phyloP scores from a whole-genome alignment of 139 green algal species.

The Penium margaritaceum region DNA sequence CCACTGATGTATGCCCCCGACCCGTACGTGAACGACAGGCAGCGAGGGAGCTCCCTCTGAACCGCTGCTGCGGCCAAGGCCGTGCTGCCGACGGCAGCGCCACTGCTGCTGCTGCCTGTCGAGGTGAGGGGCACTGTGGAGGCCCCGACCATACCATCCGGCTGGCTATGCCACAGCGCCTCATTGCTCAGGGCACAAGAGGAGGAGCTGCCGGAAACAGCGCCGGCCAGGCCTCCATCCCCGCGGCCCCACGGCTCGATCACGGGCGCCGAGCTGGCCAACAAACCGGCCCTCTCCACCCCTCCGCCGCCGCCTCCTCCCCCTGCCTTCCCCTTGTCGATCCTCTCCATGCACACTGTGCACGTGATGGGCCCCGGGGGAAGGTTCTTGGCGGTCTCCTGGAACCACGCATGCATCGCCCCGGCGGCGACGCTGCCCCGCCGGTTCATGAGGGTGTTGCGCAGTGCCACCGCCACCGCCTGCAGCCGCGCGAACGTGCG shows the following conservation, averaged over 20 bases:
- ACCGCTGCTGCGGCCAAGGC: too few species aligned
- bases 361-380: constrained; percentile 1
- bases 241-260: neutral
- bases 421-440: neutral
- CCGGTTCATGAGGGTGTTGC: constrained; percentile 9
- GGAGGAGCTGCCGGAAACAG: too few species aligned
- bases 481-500: neutral
- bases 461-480: neutral
- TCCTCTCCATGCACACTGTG: neutral
- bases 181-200: too few species aligned
- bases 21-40: too few species aligned
- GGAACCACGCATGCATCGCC: neutral
- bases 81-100: too few species aligned
- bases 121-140: too few species aligned
- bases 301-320: neutral
- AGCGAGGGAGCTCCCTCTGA: too few species aligned
- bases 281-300: neutral
- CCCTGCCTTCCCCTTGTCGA: neutral
- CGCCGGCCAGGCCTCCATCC: neutral
- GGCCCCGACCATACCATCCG: neutral
- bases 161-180: neutral
- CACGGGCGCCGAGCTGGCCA: neutral
- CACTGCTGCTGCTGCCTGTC: too few species aligned
- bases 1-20: too few species aligned
- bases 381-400: neutral